phyloP scores from a whole-genome alignment of 73 alveolate species.

The Blepharisma stoltei region DNA sequence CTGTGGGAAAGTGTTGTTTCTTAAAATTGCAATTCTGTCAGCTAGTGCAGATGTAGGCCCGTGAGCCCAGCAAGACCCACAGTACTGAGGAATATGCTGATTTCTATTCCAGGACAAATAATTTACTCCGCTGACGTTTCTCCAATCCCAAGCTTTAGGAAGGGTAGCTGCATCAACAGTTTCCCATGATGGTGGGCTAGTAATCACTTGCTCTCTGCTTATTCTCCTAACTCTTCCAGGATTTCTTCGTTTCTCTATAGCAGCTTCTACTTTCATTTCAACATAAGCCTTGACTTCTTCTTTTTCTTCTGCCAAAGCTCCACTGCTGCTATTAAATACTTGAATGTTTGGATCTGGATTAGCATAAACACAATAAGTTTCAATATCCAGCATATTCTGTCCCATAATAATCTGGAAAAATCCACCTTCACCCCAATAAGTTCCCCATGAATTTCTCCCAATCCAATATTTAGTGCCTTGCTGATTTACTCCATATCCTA shows the following conservation, averaged over 20 bases:
- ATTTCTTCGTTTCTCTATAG: too few relatives aligned
- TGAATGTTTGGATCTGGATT: conserved; percentile 42
- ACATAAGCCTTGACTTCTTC: too few relatives aligned
- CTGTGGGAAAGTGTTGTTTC: conserved; percentile 50
- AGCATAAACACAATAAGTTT: conserved; percentile 67
- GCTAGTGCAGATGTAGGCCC: conserved; percentile 79
- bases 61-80: conserved; percentile 88
- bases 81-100: conserved; percentile 70
- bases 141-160: conserved; percentile 68
- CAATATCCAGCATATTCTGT: conserved; percentile 53
- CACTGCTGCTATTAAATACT: too few relatives aligned
- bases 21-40: conserved; percentile 74
- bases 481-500: conserved; percentile 84
- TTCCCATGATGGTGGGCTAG: conserved; percentile 52
- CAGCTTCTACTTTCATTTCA: too few relatives aligned
- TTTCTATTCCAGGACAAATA: conserved; percentile 74
- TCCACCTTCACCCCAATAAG: conserved; percentile 94
- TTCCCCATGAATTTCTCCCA: conserved; percentile 90
- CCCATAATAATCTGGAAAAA: conserved; percentile 82
- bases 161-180: conserved; percentile 33
- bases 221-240: too few relatives aligned
- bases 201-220: background rate
- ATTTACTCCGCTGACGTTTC: conserved; percentile 59
- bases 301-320: too few relatives aligned
- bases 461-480: conserved; percentile 78